Conservation (phyloP, 352 stramenopile genomes). For the Globisporangium recalcitrans region DNA sequence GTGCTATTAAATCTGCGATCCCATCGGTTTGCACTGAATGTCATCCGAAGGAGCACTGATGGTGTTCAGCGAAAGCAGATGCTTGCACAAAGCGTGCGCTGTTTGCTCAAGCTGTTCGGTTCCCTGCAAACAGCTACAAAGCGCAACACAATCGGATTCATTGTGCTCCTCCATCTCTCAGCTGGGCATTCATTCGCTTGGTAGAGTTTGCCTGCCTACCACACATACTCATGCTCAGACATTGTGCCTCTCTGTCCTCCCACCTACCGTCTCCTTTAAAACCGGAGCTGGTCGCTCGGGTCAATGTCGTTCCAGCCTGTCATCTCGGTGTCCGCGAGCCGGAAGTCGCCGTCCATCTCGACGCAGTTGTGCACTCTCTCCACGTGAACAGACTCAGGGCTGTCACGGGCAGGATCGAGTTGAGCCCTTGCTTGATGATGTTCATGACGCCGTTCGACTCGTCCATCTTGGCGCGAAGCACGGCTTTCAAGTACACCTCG, state of each 20-base stretch:
- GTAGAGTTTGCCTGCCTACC: too few relatives aligned
- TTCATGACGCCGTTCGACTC: slow-evolving; percentile 52
- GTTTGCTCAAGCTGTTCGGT: too few relatives aligned
- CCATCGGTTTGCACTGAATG: too few relatives aligned
- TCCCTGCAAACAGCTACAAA: too few relatives aligned
- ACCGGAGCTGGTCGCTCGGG: slow-evolving; percentile 3
- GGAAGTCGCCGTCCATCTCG: slow-evolving; percentile 88
- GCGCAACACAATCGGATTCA: too few relatives aligned
- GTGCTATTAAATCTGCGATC: too few relatives aligned
- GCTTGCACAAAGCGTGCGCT: too few relatives aligned
- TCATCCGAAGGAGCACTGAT: too few relatives aligned
- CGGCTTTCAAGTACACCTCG: slow-evolving; percentile 35
- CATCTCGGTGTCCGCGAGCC: slow-evolving; percentile 66
- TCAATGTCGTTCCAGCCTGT: slow-evolving; percentile 9
- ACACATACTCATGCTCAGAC: neutral
- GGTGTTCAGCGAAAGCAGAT: too few relatives aligned
- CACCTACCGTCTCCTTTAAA: neutral
- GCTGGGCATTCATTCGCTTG: too few relatives aligned
- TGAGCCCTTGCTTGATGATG: slow-evolving; percentile 67
- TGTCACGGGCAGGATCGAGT: slow-evolving; percentile 69
- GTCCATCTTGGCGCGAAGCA: slow-evolving; percentile 34
- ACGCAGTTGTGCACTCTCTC: slow-evolving; percentile 79
- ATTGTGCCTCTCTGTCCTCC: too few relatives aligned
- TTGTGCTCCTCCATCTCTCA: too few relatives aligned
- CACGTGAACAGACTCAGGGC: slow-evolving; percentile 54